Conservation (phyloP, 805 yeast genomes). For the Candida pseudofarinosa region DNA sequence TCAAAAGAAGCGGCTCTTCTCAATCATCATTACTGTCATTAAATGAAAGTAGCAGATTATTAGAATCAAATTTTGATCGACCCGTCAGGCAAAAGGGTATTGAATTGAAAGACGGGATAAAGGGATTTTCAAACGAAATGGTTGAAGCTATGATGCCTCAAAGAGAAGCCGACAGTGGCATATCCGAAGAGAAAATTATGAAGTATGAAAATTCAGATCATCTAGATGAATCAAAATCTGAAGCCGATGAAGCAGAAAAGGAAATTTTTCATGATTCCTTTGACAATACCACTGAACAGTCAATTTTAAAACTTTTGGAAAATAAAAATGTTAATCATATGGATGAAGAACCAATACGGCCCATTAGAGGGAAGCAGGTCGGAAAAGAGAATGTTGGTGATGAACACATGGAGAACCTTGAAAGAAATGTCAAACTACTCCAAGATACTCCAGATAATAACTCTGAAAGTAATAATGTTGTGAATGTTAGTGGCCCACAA, state of each 20-base stretch:
- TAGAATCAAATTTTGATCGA: slow-evolving; percentile 17
- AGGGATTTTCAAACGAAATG: slow-evolving; percentile 37
- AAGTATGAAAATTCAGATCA: neutral
- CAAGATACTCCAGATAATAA: neutral
- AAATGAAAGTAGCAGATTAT: slow-evolving; percentile 23
- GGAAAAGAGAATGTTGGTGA: neutral
- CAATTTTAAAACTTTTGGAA: slow-evolving; percentile 36
- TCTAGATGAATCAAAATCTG: neutral
- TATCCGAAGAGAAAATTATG: slow-evolving; percentile 5
- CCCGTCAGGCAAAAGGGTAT: slow-evolving; percentile 22
- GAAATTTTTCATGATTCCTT: slow-evolving; percentile 25
- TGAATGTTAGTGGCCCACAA: neutral
- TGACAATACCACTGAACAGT: slow-evolving; percentile 35
- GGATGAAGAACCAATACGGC: neutral
- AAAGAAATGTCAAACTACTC: neutral
- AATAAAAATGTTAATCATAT: slow-evolving; percentile 5
- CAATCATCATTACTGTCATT: slow-evolving; percentile 38
- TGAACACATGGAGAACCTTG: neutral
- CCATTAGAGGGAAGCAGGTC: neutral
- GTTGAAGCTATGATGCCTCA: slow-evolving; percentile 31
- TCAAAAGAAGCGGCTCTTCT: slow-evolving; percentile 33
- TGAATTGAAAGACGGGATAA: slow-evolving; percentile 39
- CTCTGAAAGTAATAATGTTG: neutral
- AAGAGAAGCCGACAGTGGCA: neutral
- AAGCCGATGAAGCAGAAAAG: slow-evolving; percentile 5